Base-by-base conservation (phyloP, 2,329 filamentous ascomycete genomes). In the Claviceps maximensis region DNA sequence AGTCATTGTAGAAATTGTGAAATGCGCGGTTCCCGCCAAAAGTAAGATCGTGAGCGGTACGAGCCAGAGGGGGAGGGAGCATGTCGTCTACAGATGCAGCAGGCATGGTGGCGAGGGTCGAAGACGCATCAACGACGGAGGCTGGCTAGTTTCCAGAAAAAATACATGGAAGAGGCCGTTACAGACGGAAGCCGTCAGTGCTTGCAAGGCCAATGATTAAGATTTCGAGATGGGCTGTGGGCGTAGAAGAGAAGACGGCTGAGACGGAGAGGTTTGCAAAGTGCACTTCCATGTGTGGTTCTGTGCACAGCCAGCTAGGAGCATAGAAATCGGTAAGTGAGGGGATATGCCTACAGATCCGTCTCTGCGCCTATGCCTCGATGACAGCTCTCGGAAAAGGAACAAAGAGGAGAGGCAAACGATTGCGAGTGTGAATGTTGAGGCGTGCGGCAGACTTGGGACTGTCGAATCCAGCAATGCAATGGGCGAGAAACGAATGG, bases 1-100 rank as follows among this genome's bases (percentile, higher is more conserved):
- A 86, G 65, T 85, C 81, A 63, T 85, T 85, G 70, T 83, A 79
- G 65, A 86, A 87, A 66, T 87, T 87, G 70, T 86, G 81, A 65
- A 86, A 87, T 45, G 83, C 83, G 56, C 78, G 75, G 63, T 85
- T 85, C 54, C 82, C 81, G 58, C 82, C 82, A 51, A 73, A 70
- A 1, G 79, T 83, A 53, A 70, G 69, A 40, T 65, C 63, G 54
- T 63, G 63, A 45, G 59, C 58, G 47, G 56, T 52, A 47, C 68
- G 62, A 33, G 61, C 64, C 61, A 67, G 67, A 47, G 72, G 68
- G 56, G 72, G 69, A 36, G 71, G 69, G 27, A 73, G 63, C 62
- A 70, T 71, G 38, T 71, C 67, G 53, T 69, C 65, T 54, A 61
- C 57, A 47, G 59, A 59, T 55, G 59, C 56, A 51, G 63, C 57